Conservation (phyloP, 2,329 filamentous ascomycete species). For the Penicillium sp. region DNA sequence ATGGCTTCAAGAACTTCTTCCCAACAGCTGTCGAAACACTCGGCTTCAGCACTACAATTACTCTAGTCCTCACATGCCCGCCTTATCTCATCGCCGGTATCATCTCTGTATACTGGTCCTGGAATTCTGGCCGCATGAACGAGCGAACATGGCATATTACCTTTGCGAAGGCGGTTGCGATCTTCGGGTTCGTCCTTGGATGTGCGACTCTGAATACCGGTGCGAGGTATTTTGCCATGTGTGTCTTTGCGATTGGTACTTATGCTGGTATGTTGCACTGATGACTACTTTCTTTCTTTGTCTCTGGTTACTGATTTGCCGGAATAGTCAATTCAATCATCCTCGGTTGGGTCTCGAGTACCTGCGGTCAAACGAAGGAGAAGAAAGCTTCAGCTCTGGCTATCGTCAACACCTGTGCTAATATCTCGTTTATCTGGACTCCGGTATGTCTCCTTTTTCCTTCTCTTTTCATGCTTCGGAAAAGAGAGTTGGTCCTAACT, state of each 20-base stretch:
- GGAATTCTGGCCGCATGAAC: slow-evolving; percentile 53
- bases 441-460: slow-evolving; percentile 3
- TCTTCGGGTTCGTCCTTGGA: slow-evolving; percentile 36
- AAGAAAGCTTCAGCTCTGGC: slow-evolving; percentile 49
- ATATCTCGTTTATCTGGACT: slow-evolving; percentile 45
- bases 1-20: slow-evolving; percentile 52
- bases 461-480: slow-evolving; percentile 7
- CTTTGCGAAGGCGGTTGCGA: slow-evolving; percentile 27
- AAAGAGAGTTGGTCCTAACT: slow-evolving; percentile 3
- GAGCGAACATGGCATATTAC: slow-evolving; percentile 41
- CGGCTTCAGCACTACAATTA: slow-evolving; percentile 51
- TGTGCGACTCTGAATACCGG: slow-evolving; percentile 34
- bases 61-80: slow-evolving; percentile 51
- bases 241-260: slow-evolving; percentile 36
- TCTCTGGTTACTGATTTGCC: slow-evolving; percentile 8
- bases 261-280: slow-evolving; percentile 27
- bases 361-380: slow-evolving; percentile 48
- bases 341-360: slow-evolving; percentile 49
- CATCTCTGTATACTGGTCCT: slow-evolving; percentile 54
- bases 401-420: slow-evolving; percentile 48
- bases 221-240: slow-evolving; percentile 38
- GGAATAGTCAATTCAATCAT: slow-evolving; percentile 44
- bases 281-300: background rate
- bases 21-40: slow-evolving; percentile 52
- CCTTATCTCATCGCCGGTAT: slow-evolving; percentile 57